Percentiles rank a stretch among this genome's conserved stretches.
These are phyloP conservation scores for Somion occarium DNA, from an alignment of 1,284 basidiomycete species.

Conservation along the genomic window DNA sequence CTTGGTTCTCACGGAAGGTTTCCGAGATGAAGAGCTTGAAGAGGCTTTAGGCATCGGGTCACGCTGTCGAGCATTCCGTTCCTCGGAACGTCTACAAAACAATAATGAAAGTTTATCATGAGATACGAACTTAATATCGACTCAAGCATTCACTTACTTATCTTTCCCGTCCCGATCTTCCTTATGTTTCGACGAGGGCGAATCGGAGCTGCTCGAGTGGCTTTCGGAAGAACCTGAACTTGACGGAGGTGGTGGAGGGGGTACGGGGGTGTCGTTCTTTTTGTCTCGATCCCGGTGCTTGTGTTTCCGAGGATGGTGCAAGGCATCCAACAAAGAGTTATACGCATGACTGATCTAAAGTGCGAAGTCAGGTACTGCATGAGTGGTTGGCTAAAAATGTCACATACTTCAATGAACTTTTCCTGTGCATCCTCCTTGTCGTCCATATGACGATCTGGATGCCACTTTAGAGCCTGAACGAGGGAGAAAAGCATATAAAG, in stretches of 20 bases:
- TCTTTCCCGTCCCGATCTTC: background rate
- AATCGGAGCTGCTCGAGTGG: background rate
- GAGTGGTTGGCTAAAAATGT: background rate
- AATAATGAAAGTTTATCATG: background rate
- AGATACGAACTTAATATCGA: background rate
- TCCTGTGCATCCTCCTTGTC: constrained; percentile 54
- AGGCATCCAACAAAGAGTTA: constrained; percentile 16
- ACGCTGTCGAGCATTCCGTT: constrained; percentile 9
- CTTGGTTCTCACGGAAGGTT: background rate
- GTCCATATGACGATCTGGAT: constrained; percentile 78
- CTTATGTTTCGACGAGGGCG: background rate
- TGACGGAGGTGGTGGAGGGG: constrained; percentile 1
- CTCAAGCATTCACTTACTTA: background rate
- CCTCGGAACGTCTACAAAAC: background rate
- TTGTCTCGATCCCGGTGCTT: constrained; percentile 7
- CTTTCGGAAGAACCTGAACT: constrained; percentile 1
- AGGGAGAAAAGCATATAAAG: constrained; percentile 1
- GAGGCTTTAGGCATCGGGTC: constrained; percentile 1
- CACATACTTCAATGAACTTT: constrained; percentile 70
- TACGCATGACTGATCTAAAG: constrained; percentile 27
- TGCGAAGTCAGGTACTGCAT: background rate
- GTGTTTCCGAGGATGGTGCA: constrained; percentile 4
- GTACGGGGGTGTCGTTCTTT: constrained; percentile 3
- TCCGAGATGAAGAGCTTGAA: constrained; percentile 6
- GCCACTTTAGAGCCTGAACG: constrained; percentile 80